A percentile compares a stretch with the other conserved stretches of the same genome.
Evolutionary conservation across 164 flowering plant species (phyloP).

Genomic region (Malania oleifera): DNA sequence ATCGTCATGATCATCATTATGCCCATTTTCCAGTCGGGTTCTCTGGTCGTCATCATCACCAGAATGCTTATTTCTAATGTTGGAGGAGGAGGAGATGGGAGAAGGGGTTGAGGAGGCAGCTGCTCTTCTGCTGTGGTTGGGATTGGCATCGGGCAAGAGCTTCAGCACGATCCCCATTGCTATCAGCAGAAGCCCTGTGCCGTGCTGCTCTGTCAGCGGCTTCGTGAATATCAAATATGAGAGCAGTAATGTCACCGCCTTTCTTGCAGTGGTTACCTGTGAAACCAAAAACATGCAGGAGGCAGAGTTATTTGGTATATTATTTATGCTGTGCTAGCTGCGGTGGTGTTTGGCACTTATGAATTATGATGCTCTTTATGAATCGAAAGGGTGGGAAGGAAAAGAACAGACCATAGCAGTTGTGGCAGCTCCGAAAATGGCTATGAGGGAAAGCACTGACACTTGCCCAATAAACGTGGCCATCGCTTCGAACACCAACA

Average conservation of each 20-base stretch:
- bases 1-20: slow-evolving; percentile 17
- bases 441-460: slow-evolving; percentile 89
- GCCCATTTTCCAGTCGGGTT: slow-evolving; percentile 2
- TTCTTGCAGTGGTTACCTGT: slow-evolving; percentile 88
- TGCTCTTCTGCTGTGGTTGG: slow-evolving; percentile 20
- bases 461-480: slow-evolving; percentile 95
- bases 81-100: slow-evolving; percentile 1
- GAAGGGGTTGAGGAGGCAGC: slow-evolving; percentile 9
- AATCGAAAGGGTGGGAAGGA: not conserved
- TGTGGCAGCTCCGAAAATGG: slow-evolving; percentile 92
- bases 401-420: slow-evolving; percentile 73
- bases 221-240: slow-evolving; percentile 92
- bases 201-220: slow-evolving; percentile 90
- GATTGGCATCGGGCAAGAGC: slow-evolving; percentile 61
- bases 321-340: too few relatives aligned
- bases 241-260: slow-evolving; percentile 78
- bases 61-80: not conserved
- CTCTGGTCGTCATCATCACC: slow-evolving; percentile 15
- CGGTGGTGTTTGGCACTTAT: too few relatives aligned
- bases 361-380: not conserved
- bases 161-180: slow-evolving; percentile 81
- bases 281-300: not conserved
- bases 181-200: slow-evolving; percentile 74
- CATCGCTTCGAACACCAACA: slow-evolving; percentile 90
- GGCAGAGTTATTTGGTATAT: too few relatives aligned